Conservation (phyloP, 495 filamentous ascomycete species). For the Penicillium coffeae region DNA sequence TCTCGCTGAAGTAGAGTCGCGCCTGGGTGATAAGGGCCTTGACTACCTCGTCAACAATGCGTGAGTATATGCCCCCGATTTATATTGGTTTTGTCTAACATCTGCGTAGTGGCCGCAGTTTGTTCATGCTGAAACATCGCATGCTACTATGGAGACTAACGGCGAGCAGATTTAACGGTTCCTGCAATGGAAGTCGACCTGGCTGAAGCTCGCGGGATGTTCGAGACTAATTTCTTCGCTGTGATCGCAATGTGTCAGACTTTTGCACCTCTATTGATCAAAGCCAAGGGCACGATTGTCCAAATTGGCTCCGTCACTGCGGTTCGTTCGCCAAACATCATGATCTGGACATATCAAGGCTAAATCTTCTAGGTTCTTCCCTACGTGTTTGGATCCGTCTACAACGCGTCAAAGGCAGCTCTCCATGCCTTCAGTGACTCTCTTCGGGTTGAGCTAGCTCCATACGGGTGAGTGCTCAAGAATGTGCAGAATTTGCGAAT, state of each 20-base stretch:
- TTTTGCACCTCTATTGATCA: slow-evolving; percentile 56
- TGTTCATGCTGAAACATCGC: slow-evolving; percentile 3
- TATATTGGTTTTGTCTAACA: neutral
- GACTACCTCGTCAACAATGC: slow-evolving; percentile 64
- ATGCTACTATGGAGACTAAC: slow-evolving; percentile 3
- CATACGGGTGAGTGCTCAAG: slow-evolving; percentile 44
- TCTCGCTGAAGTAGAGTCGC: slow-evolving; percentile 36
- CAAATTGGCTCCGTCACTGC: slow-evolving; percentile 57
- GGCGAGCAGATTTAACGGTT: slow-evolving; percentile 51
- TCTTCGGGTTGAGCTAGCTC: slow-evolving; percentile 52
- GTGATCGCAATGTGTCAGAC: slow-evolving; percentile 58
- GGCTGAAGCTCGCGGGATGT: slow-evolving; percentile 46
- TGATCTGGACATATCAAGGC: neutral
- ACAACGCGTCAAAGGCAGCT: slow-evolving; percentile 64
- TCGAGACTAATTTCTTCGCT: slow-evolving; percentile 57
- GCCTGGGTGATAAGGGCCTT: slow-evolving; percentile 43
- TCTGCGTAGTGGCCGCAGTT: slow-evolving; percentile 35
- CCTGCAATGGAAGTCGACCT: slow-evolving; percentile 56
- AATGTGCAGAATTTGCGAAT: neutral
- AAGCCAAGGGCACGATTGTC: slow-evolving; percentile 57
- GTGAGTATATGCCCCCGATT: slow-evolving; percentile 23
- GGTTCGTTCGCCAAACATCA: slow-evolving; percentile 30
- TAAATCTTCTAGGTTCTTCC: slow-evolving; percentile 41
- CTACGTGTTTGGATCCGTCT: slow-evolving; percentile 53
- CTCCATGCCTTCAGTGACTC: slow-evolving; percentile 58